These are phyloP conservation scores for Epichloe amarillans DNA, from an alignment of 2,329 filamentous ascomycete species.

Conservation along the genomic window DNA sequence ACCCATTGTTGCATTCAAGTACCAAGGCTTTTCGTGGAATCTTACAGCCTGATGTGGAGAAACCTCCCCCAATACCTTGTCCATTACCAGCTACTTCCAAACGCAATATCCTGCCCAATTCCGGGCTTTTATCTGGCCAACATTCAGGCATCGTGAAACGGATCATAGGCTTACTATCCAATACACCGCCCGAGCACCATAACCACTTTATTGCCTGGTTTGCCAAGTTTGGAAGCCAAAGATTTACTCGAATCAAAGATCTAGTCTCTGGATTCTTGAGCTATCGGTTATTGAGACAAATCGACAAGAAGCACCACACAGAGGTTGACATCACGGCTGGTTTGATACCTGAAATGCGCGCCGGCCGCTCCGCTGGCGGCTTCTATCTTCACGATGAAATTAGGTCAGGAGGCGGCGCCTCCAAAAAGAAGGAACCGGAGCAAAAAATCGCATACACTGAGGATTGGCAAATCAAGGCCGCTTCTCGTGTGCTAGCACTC, in stretches of 20 bases:
- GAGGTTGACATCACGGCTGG: conserved; percentile 49
- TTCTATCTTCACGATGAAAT: conserved; percentile 70
- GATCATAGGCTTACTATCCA: conserved; percentile 66
- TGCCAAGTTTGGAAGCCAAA: conserved; percentile 50
- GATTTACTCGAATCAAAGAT: conserved; percentile 64
- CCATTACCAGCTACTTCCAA: background rate
- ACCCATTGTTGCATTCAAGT: conserved; percentile 54
- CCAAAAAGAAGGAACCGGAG: conserved; percentile 39
- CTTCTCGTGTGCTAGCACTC: conserved; percentile 65
- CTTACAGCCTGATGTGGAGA: conserved; percentile 18
- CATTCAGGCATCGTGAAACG: conserved; percentile 80
- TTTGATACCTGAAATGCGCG: conserved; percentile 60
- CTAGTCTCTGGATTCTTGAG: conserved; percentile 67
- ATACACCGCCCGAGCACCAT: conserved; percentile 63
- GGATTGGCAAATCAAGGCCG: conserved; percentile 82
- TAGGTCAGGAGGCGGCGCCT: conserved; percentile 32
- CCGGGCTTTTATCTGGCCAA: conserved; percentile 42
- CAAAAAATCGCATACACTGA: conserved; percentile 55
- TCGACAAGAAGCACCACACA: conserved; percentile 49
- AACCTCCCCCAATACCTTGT: background rate
- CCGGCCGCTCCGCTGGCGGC: conserved; percentile 39
- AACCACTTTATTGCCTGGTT: conserved; percentile 69
- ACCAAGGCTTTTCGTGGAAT: conserved; percentile 27
- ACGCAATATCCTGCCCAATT: conserved; percentile 14
- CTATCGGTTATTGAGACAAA: conserved; percentile 61